phyloP scores from a whole-genome alignment of 495 filamentous ascomycete species.

The Aspergillus sparsus region DNA sequence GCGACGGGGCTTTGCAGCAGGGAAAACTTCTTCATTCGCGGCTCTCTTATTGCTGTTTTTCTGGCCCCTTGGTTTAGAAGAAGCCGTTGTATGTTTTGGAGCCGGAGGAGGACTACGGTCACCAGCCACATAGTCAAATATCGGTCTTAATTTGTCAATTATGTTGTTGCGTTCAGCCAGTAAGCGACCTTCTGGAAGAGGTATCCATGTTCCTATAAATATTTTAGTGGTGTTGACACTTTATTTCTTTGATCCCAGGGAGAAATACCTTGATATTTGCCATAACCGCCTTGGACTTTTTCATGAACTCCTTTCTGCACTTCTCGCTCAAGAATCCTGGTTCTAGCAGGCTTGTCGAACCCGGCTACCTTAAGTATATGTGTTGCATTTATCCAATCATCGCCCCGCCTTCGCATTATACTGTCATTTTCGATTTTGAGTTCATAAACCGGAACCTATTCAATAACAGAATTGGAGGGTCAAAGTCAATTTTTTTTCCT shows the following conservation, averaged over 20 bases:
- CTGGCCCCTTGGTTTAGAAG: conserved; percentile 68
- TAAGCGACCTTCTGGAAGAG: conserved; percentile 73
- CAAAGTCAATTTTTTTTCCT: neutral
- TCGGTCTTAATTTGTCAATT: conserved; percentile 74
- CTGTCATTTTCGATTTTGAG: conserved; percentile 75
- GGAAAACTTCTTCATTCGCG: conserved; percentile 43
- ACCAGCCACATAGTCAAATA: conserved; percentile 87
- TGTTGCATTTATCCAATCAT: conserved; percentile 94
- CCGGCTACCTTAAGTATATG: conserved; percentile 89
- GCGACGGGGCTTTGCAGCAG: conserved; percentile 42
- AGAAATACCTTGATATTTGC: conserved; percentile 86
- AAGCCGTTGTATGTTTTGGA: conserved; percentile 76
- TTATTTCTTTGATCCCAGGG: neutral
- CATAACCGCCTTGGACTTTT: conserved; percentile 97
- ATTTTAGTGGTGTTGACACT: conserved; percentile 9
- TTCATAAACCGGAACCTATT: conserved; percentile 86
- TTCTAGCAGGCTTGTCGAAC: conserved; percentile 87
- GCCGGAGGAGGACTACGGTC: conserved; percentile 88
- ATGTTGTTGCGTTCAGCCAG: conserved; percentile 86
- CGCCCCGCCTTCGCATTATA: conserved; percentile 85
- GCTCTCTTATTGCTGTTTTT: conserved; percentile 44
- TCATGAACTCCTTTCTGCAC: conserved; percentile 96
- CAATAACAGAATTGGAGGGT: neutral
- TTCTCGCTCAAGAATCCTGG: conserved; percentile 91
- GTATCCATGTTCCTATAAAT: conserved; percentile 86